Evolutionary conservation across 345 rosid species (phyloP).

Genomic region (Bruguiera gymnorhiza): DNA sequence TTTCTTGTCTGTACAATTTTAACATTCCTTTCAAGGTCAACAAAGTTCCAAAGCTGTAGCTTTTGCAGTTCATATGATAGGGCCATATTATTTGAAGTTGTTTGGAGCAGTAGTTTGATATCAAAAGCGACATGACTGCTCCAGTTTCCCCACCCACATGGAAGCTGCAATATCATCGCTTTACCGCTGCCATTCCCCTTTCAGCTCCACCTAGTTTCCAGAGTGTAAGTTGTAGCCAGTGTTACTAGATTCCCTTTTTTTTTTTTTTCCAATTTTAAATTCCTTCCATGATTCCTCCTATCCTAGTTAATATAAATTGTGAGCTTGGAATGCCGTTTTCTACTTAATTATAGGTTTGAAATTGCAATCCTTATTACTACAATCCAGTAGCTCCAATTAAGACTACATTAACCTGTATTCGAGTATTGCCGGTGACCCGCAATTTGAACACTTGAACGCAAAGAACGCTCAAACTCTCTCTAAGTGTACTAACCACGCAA

Average conservation of each 20-base stretch:
- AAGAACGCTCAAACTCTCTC: too few relatives aligned
- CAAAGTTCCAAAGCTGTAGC: slow-evolving; percentile 19
- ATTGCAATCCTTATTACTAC: too few relatives aligned
- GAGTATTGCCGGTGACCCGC: too few relatives aligned
- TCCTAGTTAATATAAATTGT: too few relatives aligned
- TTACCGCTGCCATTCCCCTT: slow-evolving; percentile 32
- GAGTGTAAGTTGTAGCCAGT: neutral
- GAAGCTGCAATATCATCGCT: slow-evolving; percentile 31
- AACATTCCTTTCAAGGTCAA: slow-evolving; percentile 12
- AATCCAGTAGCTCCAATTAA: too few relatives aligned
- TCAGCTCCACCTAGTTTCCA: slow-evolving; percentile 18
- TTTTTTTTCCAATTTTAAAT: neutral
- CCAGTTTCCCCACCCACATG: slow-evolving; percentile 33
- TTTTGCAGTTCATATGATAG: slow-evolving; percentile 14
- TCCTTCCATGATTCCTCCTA: too few relatives aligned
- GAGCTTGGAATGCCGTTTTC: too few relatives aligned
- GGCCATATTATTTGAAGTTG: slow-evolving; percentile 18
- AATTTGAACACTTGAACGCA: too few relatives aligned
- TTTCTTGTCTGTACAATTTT: slow-evolving; percentile 1
- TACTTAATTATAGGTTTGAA: too few relatives aligned
- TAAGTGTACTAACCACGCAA: too few relatives aligned
- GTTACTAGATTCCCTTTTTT: neutral
- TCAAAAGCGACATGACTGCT: slow-evolving; percentile 42
- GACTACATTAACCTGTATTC: too few relatives aligned
- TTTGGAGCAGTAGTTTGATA: slow-evolving; percentile 11